Base-by-base conservation (phyloP, 768 basidiomycete species). In the Suillus fuscotomentosus region DNA sequence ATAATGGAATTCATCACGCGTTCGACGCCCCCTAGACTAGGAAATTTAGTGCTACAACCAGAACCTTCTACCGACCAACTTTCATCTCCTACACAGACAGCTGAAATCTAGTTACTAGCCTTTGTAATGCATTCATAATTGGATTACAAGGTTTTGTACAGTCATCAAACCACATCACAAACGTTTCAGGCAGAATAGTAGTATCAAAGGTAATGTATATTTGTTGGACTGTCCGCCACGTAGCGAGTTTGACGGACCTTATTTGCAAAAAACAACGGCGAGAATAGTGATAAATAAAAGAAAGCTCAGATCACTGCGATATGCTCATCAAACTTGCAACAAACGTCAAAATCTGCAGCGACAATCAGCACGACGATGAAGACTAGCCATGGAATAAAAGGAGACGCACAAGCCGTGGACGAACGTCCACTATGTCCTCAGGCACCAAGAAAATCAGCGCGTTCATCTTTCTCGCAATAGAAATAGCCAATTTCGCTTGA, bases 381-480 rank as follows among this genome's bases (percentile, higher is more conserved):
- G n/a, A n/a, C 10, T 45, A 38, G 45, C 1, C 65, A 59, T 22
- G 56, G 17, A 60, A 43, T 27, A 31, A 34, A 31, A 63, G 36
- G 42, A 38, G 22, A 82, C 91, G 47, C 74, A 97, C 95, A 75
- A 97, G 82, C 64, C 94, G 88, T 39, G 95, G 88, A 50, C 97
- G 88, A 65, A 98, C 85, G 75, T 98, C 96, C 42, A 99, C 95
- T 70, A 98, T 95, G 77, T 95, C 95, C 73, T 99, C 97, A 0
- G 97, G 95, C 0, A 98, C 97, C 64, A 99, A 79, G 84, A 98
- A 98, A 71, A 98, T 98, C 70, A 97, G 77, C 5, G 94, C 93
- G 61, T 94, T 93, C 89, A 96, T 90, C 84, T 99, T 99, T 72
- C 97, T 84, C n/a, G 97, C 96, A 70, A 99, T 98, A 3, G 97